Conservation (phyloP, 768 basidiomycete species). For the Phaeotremella fagi region DNA sequence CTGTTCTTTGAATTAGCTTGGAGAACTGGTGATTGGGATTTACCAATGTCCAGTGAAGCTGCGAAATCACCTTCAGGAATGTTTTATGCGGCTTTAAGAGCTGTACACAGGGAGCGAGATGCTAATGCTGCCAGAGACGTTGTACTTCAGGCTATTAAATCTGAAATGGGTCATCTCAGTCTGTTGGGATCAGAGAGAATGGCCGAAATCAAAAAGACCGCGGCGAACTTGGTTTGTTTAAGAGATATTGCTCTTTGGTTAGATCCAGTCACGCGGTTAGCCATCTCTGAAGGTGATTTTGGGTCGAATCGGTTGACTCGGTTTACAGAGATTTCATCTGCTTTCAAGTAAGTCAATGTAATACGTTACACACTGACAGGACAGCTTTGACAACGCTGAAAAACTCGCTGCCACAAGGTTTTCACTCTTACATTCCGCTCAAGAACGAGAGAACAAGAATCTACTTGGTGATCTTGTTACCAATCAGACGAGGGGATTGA, state of each 20-base stretch:
- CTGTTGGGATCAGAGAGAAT: conserved; percentile 72
- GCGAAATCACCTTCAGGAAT: conserved; percentile 54
- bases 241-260: conserved; percentile 69
- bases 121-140: conserved; percentile 52
- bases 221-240: conserved; percentile 73
- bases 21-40: conserved; percentile 93
- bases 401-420: conserved; percentile 72
- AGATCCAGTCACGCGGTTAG: conserved; percentile 5
- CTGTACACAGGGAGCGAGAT: conserved; percentile 75
- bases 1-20: conserved; percentile 69
- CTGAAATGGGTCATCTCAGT: conserved; percentile 64
- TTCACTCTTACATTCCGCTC: conserved; percentile 68
- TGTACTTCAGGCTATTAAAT: conserved; percentile 55
- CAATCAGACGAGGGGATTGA: conserved; percentile 55
- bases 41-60: conserved; percentile 57
- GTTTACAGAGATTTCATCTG: neutral
- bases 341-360: conserved; percentile 17
- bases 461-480: conserved; percentile 68
- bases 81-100: conserved; percentile 73
- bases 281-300: conserved; percentile 9
- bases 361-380: neutral
- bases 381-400: conserved; percentile 71
- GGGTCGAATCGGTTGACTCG: neutral
- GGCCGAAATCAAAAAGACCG: conserved; percentile 64
- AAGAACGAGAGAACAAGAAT: conserved; percentile 56